phyloP scores from a whole-genome alignment of 805 yeast genomes.

The Lipomyces orientalis region DNA sequence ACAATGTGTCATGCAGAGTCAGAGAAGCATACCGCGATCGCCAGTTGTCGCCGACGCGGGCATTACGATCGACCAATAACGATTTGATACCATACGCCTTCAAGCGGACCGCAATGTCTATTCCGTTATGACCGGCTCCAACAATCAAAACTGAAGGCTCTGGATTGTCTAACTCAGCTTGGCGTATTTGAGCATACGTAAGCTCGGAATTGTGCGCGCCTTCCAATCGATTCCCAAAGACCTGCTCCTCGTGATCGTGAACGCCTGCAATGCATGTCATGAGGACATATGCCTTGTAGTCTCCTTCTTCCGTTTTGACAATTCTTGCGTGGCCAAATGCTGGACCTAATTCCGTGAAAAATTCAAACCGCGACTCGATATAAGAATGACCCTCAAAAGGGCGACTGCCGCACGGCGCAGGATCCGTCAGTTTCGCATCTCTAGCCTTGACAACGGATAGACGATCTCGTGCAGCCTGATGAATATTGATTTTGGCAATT shows the following conservation, averaged over 20 bases:
- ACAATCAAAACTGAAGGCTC: constrained; percentile 48
- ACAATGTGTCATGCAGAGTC: constrained; percentile 1
- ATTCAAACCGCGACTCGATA: constrained; percentile 18
- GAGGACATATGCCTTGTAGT: constrained; percentile 19
- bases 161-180: constrained; percentile 20
- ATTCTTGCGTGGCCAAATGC: constrained; percentile 20
- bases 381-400: constrained; percentile 11
- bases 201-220: constrained; percentile 20
- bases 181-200: constrained; percentile 14
- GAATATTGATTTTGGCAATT: constrained; percentile 29
- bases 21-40: constrained; percentile 47
- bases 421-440: neutral
- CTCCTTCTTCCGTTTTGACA: constrained; percentile 11
- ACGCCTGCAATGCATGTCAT: constrained; percentile 31
- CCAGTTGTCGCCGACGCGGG: constrained; percentile 54
- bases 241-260: constrained; percentile 9
- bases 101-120: constrained; percentile 52
- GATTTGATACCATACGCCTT: constrained; percentile 50
- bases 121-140: constrained; percentile 56
- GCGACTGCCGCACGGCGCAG: neutral
- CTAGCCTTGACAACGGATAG: constrained; percentile 7
- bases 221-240: constrained; percentile 17
- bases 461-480: constrained; percentile 30
- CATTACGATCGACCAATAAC: constrained; percentile 50
- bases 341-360: constrained; percentile 28